A percentile compares a stretch with the other conserved stretches of the same genome.
These are phyloP conservation scores for Piromyces sp. DNA, from an alignment of 192 early-diverging fungal species.

Conservation along the genomic window DNA sequence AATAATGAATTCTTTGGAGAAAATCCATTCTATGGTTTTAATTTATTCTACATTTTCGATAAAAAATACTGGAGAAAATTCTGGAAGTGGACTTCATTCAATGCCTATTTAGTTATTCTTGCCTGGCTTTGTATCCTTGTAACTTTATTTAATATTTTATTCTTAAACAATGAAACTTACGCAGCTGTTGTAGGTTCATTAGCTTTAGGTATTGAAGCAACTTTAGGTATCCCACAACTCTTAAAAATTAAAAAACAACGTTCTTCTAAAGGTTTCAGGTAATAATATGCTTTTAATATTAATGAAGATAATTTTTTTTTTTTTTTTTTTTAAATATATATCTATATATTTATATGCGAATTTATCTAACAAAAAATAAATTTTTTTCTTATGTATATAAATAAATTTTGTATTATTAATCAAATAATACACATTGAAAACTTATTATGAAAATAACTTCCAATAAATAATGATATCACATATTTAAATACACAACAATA, in stretches of 20 bases:
- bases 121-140: neutral
- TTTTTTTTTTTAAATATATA: no score
- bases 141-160: neutral
- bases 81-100: neutral
- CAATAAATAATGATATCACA: no score
- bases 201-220: neutral
- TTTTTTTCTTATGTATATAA: no score
- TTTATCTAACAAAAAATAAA: no score
- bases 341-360: no score
- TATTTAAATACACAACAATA: no score
- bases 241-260: neutral
- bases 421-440: no score
- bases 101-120: neutral
- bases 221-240: neutral
- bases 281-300: neutral
- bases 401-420: no score
- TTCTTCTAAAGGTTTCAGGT: neutral
- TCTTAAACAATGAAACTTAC: neutral
- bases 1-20: neutral
- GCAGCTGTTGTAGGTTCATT: neutral
- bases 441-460: no score
- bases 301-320: no score
- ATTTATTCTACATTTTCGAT: neutral
- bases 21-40: neutral
- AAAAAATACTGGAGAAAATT: neutral